A percentile compares a stretch with the other conserved stretches of the same genome.
Conservation (phyloP, 2,329 filamentous ascomycete species). For the Boeremia exigua region DNA sequence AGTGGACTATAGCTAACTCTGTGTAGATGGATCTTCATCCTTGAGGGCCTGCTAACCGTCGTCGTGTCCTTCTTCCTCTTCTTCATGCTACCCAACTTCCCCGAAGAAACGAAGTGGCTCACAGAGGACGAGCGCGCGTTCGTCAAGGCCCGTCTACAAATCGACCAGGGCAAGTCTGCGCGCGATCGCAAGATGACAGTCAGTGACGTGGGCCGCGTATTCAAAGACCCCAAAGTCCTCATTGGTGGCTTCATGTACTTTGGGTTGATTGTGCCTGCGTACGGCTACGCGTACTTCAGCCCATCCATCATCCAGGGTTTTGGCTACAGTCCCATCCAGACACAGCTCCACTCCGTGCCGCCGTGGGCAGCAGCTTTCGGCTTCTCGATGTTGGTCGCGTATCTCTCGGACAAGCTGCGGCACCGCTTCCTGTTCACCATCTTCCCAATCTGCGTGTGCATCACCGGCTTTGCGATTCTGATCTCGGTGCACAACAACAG, state of each 20-base stretch:
- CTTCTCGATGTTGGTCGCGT: conserved; percentile 78
- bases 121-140: conserved; percentile 54
- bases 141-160: conserved; percentile 54
- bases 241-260: conserved; percentile 61
- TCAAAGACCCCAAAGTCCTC: conserved; percentile 58
- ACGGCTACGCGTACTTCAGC: conserved; percentile 56
- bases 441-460: conserved; percentile 69
- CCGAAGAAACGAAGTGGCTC: conserved; percentile 58
- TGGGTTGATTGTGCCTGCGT: conserved; percentile 50
- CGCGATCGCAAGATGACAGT: conserved; percentile 52
- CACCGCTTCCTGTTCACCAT: conserved; percentile 80
- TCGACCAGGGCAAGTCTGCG: conserved; percentile 56
- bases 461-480: conserved; percentile 78
- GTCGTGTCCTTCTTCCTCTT: conserved; percentile 54
- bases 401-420: conserved; percentile 70
- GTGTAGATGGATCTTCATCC: conserved; percentile 59
- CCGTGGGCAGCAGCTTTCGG: conserved; percentile 76
- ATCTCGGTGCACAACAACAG: conserved; percentile 72
- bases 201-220: conserved; percentile 53
- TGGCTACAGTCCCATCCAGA: conserved; percentile 60
- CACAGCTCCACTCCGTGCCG: conserved; percentile 61
- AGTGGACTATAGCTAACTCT: neutral
- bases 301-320: conserved; percentile 57
- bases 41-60: conserved; percentile 61
- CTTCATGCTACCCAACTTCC: conserved; percentile 57